Base-by-base conservation (phyloP, 768 basidiomycete species). In the Boletus reticulatus region DNA sequence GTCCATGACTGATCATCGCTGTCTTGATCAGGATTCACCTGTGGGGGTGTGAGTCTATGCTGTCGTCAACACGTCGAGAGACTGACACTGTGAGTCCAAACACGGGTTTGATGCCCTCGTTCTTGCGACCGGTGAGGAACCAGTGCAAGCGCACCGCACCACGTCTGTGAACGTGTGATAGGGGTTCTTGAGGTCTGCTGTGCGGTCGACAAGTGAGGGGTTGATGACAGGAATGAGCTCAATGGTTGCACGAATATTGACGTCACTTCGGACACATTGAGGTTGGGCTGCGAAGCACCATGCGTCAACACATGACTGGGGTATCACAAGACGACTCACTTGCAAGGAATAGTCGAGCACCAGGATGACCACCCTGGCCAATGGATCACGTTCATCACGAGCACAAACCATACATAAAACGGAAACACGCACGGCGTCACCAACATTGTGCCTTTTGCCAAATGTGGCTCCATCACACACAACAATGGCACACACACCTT, bases 201-300 rank as follows among this genome's bases (percentile, higher is more conserved):
- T 71, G 55, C 84, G 81, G 86, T 80, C 1, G 81, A 74, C 54
- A 83, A 85, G 1, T 87, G 84, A 0, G 86, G 76, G 1, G 75
- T 78, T 1, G 81, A 79, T 42, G 77, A 77, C 17, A 95, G 77
- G 68, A 95, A 92, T 1, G 88, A 82, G 16, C 73, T 66, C 13
- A 96, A 80, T 0, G 94, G 92, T 62, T 93, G 93, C 0, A 92
- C 92, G 73, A 96, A 95, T 48, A 95, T 78, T 39, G 82, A 80
- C 2, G 82, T 76, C 17, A 95, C 93, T 76, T 95, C 93, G 1
- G 83, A 78, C 12, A 79, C 69, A 65, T 95, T 94, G 12, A 94
- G 75, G 22, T 89, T 84, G 0, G 93, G 93, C 88, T 93, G 62
- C 22, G 41, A 6, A 5, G 38, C 2, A n/a, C n/a, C 27, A 29